phyloP scores from a whole-genome alignment of 805 yeast genomes.

The Saccharomycopsis synnaedendra region DNA sequence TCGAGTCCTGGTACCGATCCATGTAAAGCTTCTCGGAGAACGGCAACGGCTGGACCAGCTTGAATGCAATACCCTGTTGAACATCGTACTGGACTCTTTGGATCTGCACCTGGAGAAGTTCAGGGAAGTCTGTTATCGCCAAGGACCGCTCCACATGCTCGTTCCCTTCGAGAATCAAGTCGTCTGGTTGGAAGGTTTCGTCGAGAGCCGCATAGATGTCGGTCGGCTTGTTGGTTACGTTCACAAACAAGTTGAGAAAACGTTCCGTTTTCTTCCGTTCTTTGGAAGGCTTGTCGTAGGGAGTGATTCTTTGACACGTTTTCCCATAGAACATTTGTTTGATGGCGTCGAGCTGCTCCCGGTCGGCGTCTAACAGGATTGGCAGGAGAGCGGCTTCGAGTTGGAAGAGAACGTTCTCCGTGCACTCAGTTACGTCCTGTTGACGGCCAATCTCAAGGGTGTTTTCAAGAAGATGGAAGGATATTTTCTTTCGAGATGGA shows the following conservation, averaged over 20 bases:
- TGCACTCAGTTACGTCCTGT: slow-evolving; percentile 96
- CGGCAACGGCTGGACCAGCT: slow-evolving; percentile 72
- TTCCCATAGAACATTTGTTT: slow-evolving; percentile 78
- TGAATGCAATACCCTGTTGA: slow-evolving; percentile 59
- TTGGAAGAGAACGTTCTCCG: slow-evolving; percentile 85
- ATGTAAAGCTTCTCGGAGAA: slow-evolving; percentile 68
- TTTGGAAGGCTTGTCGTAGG: slow-evolving; percentile 21
- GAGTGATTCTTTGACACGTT: slow-evolving; percentile 49
- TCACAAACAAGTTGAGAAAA: slow-evolving; percentile 71
- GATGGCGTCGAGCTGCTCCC: slow-evolving; percentile 75
- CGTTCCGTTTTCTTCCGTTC: slow-evolving; percentile 54
- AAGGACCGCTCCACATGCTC: slow-evolving; percentile 67
- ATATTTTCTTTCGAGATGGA: slow-evolving; percentile 3
- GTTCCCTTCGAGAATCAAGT: slow-evolving; percentile 51
- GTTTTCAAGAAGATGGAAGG: slow-evolving; percentile 54
- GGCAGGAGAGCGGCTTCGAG: slow-evolving; percentile 82
- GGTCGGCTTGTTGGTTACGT: slow-evolving; percentile 79
- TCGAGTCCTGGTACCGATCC: slow-evolving; percentile 78
- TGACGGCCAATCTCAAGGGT: slow-evolving; percentile 80
- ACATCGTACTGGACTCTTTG: slow-evolving; percentile 90
- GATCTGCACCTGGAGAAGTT: slow-evolving; percentile 79
- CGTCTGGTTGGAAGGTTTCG: slow-evolving; percentile 64
- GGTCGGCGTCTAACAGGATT: slow-evolving; percentile 40
- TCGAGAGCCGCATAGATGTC: slow-evolving; percentile 88
- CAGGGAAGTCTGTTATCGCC: slow-evolving; percentile 63